Evolutionary conservation across 1,284 basidiomycete species (phyloP), one percentile per base, ranked within the genome.

Genomic region (Takashimella koratensis): DNA sequence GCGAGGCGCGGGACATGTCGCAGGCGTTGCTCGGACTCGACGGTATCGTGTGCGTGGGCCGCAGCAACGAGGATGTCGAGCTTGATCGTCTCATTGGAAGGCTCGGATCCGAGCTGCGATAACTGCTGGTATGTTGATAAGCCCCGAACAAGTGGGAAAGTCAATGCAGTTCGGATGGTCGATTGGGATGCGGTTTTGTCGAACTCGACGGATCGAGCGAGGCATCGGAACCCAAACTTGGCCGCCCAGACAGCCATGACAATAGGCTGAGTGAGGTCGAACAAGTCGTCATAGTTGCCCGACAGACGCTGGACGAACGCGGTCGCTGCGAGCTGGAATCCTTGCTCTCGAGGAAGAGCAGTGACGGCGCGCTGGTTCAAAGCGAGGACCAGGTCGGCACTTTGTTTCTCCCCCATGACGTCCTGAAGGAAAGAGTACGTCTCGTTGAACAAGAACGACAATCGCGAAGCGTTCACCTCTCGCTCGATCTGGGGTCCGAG

Each of bases 391-490:
- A 81, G 70, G 8, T 67, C 59, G 8, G 53, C 54, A 20, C 76
- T 51, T 24, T 71, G 59, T 13, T 52, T 49, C 8, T 60, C 59
- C 22, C 62, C 60, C 43, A 73, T 58, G 1, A 74, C 64, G 45
- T 78, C 75, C 4, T 65, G 57, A 25, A 76, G 55, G 72, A 94
- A 92, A 52, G 87, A 83, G 4, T 79, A 76, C 5, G 92, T 80
- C 70, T 98, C 94, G 16, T 83, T 79, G 84, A 93, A 96, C 69
- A 92, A 87, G 39, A 83, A 79, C 45, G 85, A 84, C 5, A 97
- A 77, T 3, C 81, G 82, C 3, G 80, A 67, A 12, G 86, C 73
- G 63, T 87, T 82, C 4, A 78, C 69, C 19, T 66, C 56, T 2
- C 79, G 75, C 11, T 64, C 57, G 30, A 76, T 54, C n/a, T 63